phyloP scores from a whole-genome alignment of 768 basidiomycete genomes.

The Cystofilobasidium capitatum region DNA sequence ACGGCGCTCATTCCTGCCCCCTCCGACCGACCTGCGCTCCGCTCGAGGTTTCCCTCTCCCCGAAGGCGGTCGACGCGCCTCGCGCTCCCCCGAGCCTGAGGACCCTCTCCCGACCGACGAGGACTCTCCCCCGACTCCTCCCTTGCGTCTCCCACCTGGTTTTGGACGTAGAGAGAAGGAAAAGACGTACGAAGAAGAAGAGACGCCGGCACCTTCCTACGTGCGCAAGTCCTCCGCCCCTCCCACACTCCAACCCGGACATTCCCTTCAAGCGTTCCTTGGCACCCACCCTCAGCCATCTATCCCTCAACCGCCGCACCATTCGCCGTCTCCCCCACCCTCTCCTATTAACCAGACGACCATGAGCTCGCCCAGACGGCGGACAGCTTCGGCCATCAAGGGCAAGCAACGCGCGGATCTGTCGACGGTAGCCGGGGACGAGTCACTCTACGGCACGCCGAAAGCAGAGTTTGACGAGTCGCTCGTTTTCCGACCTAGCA shows the following conservation, averaged over 20 bases:
- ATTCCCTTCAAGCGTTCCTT: not conserved
- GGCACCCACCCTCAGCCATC: too few species aligned
- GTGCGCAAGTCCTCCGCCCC: not conserved
- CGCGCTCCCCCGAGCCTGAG: not conserved
- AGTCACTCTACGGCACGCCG: not conserved
- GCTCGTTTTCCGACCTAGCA: not conserved
- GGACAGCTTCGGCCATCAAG: too few species aligned
- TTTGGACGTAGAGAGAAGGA: not conserved
- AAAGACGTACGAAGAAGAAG: not conserved
- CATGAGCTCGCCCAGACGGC: too few species aligned
- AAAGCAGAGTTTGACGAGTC: not conserved
- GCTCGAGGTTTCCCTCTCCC: slow-evolving; percentile 1
- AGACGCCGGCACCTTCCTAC: not conserved
- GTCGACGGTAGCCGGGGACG: too few species aligned
- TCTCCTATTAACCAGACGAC: too few species aligned
- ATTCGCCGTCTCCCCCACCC: too few species aligned
- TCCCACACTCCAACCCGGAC: not conserved
- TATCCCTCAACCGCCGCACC: not conserved
- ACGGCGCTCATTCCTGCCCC: not conserved
- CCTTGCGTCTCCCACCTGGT: not conserved
- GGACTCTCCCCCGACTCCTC: slow-evolving; percentile 16
- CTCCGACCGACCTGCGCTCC: slow-evolving; percentile 8
- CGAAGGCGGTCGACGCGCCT: not conserved
- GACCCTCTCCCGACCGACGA: not conserved
- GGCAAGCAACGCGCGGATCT: too few species aligned